phyloP scores from a whole-genome alignment of 805 yeast genomes.

The Candida takata region DNA sequence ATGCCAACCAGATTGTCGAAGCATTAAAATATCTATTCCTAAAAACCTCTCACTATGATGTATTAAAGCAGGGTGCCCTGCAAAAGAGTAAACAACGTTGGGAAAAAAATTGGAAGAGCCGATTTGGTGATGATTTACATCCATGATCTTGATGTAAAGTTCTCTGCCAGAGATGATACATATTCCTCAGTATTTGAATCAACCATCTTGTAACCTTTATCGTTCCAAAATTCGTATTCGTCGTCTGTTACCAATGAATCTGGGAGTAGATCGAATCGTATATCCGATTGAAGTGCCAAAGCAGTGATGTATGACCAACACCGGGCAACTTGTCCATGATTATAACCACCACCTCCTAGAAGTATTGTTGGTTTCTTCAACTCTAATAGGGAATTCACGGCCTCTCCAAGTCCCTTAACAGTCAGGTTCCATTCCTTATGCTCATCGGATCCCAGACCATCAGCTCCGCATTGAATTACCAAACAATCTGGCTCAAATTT shows the following conservation, averaged over 20 bases:
- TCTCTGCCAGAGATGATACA: slow-evolving; percentile 16
- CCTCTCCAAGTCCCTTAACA: slow-evolving; percentile 38
- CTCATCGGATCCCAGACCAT: slow-evolving; percentile 62
- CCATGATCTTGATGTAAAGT: slow-evolving; percentile 8
- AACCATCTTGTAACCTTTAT: slow-evolving; percentile 26
- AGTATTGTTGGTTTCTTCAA: slow-evolving; percentile 35
- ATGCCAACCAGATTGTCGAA: slow-evolving; percentile 38
- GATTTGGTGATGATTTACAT: slow-evolving; percentile 15
- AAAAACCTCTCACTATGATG: slow-evolving; percentile 27
- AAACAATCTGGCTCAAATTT: slow-evolving; percentile 42
- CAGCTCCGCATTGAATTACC: slow-evolving; percentile 67
- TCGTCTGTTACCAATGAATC: slow-evolving; percentile 43
- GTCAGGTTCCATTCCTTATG: slow-evolving; percentile 66
- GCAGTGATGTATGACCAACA: slow-evolving; percentile 41
- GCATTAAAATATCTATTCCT: slow-evolving; percentile 31
- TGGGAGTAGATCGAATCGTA: slow-evolving; percentile 42
- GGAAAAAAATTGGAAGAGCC: slow-evolving; percentile 64
- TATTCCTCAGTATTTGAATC: slow-evolving; percentile 27
- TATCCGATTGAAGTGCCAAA: slow-evolving; percentile 8
- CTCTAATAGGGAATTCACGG: slow-evolving; percentile 26
- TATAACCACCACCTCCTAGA: slow-evolving; percentile 78
- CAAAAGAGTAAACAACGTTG: slow-evolving; percentile 64
- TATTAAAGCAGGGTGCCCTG: slow-evolving; percentile 61
- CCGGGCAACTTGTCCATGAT: slow-evolving; percentile 52
- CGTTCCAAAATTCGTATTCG: slow-evolving; percentile 44